phyloP scores from a whole-genome alignment of 768 basidiomycete species.

The Coprinellus micaceus region DNA sequence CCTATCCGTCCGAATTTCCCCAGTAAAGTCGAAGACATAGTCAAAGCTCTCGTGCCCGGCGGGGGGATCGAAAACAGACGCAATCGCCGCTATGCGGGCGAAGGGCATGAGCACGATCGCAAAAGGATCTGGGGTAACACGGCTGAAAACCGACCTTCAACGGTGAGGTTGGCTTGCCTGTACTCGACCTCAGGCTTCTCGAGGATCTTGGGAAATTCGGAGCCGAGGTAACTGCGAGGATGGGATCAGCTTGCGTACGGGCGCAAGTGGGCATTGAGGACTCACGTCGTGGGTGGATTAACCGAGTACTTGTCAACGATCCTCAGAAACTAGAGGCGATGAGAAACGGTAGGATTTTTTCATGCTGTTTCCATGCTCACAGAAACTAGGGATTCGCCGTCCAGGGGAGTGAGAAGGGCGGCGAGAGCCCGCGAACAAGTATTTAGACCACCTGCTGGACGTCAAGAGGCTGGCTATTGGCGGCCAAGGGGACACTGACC shows the following conservation, averaged over 20 bases:
- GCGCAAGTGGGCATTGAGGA: neutral
- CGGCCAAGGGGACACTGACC: constrained; percentile 41
- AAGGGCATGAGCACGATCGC: constrained; percentile 13
- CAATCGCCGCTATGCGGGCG: constrained; percentile 52
- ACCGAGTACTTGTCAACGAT: constrained; percentile 32
- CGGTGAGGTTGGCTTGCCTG: constrained; percentile 75
- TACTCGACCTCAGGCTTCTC: constrained; percentile 71
- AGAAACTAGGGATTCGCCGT: constrained; percentile 68
- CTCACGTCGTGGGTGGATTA: constrained; percentile 31
- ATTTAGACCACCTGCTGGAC: constrained; percentile 68
- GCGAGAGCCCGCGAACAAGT: constrained; percentile 74
- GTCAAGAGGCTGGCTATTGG: constrained; percentile 8
- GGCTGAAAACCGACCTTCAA: constrained; percentile 49
- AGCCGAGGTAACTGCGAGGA: constrained; percentile 66
- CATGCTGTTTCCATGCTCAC: constrained; percentile 38
- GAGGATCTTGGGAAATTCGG: constrained; percentile 70
- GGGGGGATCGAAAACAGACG: constrained; percentile 67
- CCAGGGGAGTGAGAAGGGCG: constrained; percentile 58
- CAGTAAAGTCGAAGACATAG: constrained; percentile 84
- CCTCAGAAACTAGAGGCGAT: constrained; percentile 18
- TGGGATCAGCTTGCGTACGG: neutral
- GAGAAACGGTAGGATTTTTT: neutral
- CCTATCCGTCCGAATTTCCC: constrained; percentile 73
- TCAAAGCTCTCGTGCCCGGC: constrained; percentile 66
- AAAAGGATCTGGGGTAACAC: neutral